Conservation (phyloP, 2,329 filamentous ascomycete genomes). For the Diplodia mutila region DNA sequence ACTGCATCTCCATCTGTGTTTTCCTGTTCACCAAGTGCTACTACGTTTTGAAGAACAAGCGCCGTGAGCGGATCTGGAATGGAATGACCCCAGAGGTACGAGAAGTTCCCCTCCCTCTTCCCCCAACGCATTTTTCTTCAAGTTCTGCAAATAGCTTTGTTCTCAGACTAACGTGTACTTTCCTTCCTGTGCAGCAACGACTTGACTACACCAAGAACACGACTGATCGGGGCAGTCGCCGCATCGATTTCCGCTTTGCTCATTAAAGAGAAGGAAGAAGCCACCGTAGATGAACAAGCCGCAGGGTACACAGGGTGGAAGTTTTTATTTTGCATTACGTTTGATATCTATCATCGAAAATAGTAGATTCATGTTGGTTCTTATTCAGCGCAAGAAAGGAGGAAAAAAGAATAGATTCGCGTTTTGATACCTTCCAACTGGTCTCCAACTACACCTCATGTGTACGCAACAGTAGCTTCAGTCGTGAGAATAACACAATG, state of each 20-base stretch:
- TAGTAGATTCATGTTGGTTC: background rate
- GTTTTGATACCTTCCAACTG: background rate
- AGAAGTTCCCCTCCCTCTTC: too few relatives aligned
- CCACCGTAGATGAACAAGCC: background rate
- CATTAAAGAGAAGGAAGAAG: constrained; percentile 28
- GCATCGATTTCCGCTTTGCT: constrained; percentile 38
- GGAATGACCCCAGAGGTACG: constrained; percentile 31
- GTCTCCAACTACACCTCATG: background rate
- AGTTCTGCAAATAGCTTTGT: background rate
- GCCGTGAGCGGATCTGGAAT: constrained; percentile 35
- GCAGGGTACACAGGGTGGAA: background rate
- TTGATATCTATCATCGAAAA: background rate
- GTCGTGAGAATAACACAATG: too few relatives aligned
- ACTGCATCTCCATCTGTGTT: constrained; percentile 37
- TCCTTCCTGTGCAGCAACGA: constrained; percentile 31
- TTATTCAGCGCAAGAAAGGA: background rate
- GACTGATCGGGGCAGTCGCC: constrained; percentile 37
- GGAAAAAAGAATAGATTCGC: background rate
- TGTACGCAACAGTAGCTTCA: too few relatives aligned
- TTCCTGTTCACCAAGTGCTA: constrained; percentile 45
- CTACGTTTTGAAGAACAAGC: constrained; percentile 48
- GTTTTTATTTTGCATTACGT: background rate
- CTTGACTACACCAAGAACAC: constrained; percentile 36
- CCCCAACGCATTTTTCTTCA: background rate
- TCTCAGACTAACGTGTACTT: background rate